Base-by-base conservation (phyloP, 2,329 filamentous ascomycete species). In the Venturia asperata region DNA sequence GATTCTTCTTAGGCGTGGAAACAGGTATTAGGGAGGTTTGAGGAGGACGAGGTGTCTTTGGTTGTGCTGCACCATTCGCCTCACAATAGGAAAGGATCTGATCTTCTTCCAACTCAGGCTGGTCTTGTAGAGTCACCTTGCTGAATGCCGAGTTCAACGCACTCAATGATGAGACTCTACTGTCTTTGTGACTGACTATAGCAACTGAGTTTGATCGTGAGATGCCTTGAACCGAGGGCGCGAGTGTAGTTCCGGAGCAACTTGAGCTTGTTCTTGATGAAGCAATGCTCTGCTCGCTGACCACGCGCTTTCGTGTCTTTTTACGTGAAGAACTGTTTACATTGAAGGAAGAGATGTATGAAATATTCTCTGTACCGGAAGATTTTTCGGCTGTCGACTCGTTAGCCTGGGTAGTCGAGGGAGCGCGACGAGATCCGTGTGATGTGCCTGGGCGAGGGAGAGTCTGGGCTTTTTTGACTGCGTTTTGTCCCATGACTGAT, bases 101-200 rank as follows among this genome's bases (percentile, higher is more conserved):
- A 58, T 58, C 52, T 58, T 58, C 52, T 58, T 58, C 52, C 52
- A 58, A 58, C 52, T 58, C 27, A 21, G 52, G 52, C 52, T 34
- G 27, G 52, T 58, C 52, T 58, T 58, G 27, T 58, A 34, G 30
- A 52, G 47, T 52, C 47, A 52, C 47, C 47, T 52, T 52, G 47
- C 47, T 52, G 10, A 52, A 52, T 27, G 47, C 47, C 47, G 24
- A 27, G 21, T 52, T 52, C 47, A 52, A 52, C 10, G 47, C 47
- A 58, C 30, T 58, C 15, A 58, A 37, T 1, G 52, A 58, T 9
- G 52, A 58, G 52, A 58, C 30, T 37, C 52, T 58, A 58, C 52
- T 37, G 52, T 58, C 30, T 15, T 34, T 37, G 17, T 37, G 52
- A 58, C 30, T 58, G 52, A 58, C 52, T 37, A 58, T n/a, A 34